Percentiles rank a stretch among this genome's conserved stretches.
These are phyloP conservation scores for Oligophagozyma castellii DNA, from an alignment of 1,139 yeast genomes.

Conservation along the genomic window DNA sequence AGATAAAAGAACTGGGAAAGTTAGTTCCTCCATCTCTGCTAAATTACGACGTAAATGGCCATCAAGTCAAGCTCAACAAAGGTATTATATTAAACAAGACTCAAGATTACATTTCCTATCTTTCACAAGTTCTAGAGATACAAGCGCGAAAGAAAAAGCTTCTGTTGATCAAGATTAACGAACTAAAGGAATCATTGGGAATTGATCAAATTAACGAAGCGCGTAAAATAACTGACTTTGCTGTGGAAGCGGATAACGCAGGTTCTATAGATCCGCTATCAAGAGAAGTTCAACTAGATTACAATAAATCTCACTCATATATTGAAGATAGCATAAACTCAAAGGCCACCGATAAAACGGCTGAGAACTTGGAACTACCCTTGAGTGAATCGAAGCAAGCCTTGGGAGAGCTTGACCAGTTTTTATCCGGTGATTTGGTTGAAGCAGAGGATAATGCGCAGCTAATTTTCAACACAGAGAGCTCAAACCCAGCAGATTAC, in stretches of 20 bases:
- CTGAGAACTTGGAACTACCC: constrained; percentile 1
- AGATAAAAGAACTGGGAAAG: constrained; percentile 57
- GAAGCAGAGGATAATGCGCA: constrained; percentile 24
- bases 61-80: constrained; percentile 61
- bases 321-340: constrained; percentile 7
- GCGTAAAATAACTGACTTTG: constrained; percentile 1
- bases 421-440: constrained; percentile 19
- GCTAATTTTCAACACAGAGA: constrained; percentile 14
- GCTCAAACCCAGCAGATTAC: constrained; percentile 17
- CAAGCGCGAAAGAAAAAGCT: constrained; percentile 29
- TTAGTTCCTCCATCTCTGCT: constrained; percentile 60
- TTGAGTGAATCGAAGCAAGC: constrained; percentile 3
- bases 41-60: constrained; percentile 37
- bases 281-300: not conserved
- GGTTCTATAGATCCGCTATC: constrained; percentile 1
- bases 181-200: no score
- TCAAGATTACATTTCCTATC: constrained; percentile 52
- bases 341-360: constrained; percentile 1
- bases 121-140: constrained; percentile 30
- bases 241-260: constrained; percentile 1
- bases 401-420: constrained; percentile 19
- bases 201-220: no score
- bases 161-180: constrained; percentile 26
- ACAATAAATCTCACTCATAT: constrained; percentile 2
- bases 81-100: constrained; percentile 53